These are phyloP conservation scores for Oryza australiensis DNA, from an alignment of 176 grass and related monocot species.

Conservation along the genomic window DNA sequence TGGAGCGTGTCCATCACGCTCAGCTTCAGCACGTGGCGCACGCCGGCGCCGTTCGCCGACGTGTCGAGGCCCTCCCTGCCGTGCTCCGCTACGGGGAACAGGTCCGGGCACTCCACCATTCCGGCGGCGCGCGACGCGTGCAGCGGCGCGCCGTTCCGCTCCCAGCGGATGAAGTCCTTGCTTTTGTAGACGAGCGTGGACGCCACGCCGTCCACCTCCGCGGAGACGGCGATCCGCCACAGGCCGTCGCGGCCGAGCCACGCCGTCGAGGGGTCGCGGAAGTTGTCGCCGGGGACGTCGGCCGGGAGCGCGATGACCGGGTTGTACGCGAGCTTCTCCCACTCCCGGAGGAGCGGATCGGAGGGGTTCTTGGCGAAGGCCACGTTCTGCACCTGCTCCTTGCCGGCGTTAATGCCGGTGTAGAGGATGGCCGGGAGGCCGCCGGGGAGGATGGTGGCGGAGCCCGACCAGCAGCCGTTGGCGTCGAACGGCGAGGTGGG, in stretches of 20 bases:
- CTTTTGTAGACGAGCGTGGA: constrained; percentile 12
- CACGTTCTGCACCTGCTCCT: constrained; percentile 24
- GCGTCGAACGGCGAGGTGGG: constrained; percentile 1
- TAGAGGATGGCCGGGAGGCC: constrained; percentile 14
- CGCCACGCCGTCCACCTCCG: neutral
- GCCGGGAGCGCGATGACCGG: neutral
- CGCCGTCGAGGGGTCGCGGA: constrained; percentile 20
- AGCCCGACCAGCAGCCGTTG: constrained; percentile 33
- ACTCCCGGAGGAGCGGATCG: constrained; percentile 15
- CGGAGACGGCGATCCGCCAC: neutral
- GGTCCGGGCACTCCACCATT: neutral
- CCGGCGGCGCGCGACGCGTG: constrained; percentile 8
- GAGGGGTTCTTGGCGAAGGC: constrained; percentile 17
- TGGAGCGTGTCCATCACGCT: constrained; percentile 1
- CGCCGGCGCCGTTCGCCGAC: neutral
- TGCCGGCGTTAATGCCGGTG: constrained; percentile 1
- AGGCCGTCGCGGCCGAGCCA: neutral
- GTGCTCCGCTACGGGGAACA: neutral
- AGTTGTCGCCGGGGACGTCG: neutral
- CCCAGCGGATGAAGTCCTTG: neutral
- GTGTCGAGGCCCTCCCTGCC: neutral
- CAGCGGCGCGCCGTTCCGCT: neutral
- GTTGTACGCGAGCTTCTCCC: constrained; percentile 13
- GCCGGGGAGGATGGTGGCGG: neutral
- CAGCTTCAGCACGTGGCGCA: neutral